Evolutionary conservation across 139 green algal species (phyloP), one percentile per base, ranked within the genome.

Genomic region (Raphidocelis subcapitata): DNA sequence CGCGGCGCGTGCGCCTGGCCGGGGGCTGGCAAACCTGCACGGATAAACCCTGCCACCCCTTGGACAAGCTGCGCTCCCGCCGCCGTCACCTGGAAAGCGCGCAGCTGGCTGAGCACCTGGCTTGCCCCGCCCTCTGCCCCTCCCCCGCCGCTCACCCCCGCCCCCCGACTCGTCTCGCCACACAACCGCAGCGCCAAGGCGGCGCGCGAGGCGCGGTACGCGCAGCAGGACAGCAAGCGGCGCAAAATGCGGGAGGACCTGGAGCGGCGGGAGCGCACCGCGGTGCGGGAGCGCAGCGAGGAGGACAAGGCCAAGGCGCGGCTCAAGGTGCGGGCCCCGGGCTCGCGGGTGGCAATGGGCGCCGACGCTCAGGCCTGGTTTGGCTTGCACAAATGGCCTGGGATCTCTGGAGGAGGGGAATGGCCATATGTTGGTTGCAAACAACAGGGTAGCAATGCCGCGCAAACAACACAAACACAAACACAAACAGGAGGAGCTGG

Each of bases 211-310:
- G 81, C 72, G 18, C 66, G 83, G 4, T 35, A 83, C 14, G 67
- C 68, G 3, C 62, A 82, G 23, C 67, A 87, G 46, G 82, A 80
- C 69, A 87, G 82, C 52, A 97, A 96, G 81, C 80, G 92, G 47
- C 87, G 87, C 55, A 88, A 91, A 67, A 89, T 96, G 88, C 75
- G 81, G 52, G 75, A 86, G 3, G 91, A 96, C 1, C 80, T 97
- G 65, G 85, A 93, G 65, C 59, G 72, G 46, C 67, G 84, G 47
- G 92, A 97, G 81, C 82, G 88, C 57, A 73, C 89, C 18, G 26
- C 66, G 5, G 84, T 82, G 26, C 56, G 62, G 14, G 63, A 91
- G 60, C 59, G 73, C 36, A 72, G 82, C 15, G 92, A 97, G 72
- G 88, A 91, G 67, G 79, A 90, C 23, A n/a, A 71, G 26, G 85